Conservation (phyloP, 1,284 basidiomycete species). For the Trametes polyzona region DNA sequence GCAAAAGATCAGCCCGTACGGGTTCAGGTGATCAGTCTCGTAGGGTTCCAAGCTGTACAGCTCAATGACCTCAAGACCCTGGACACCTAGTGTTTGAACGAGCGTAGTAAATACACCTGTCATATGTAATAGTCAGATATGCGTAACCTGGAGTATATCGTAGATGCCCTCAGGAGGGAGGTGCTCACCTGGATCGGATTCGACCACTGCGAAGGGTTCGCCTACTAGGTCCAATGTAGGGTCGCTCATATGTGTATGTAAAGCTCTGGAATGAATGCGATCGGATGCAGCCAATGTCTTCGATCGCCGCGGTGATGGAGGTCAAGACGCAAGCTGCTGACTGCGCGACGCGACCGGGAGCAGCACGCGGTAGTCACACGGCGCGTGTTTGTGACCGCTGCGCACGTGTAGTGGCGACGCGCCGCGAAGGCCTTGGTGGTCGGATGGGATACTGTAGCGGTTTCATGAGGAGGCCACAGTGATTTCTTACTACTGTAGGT, state of each 20-base stretch:
- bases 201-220: slow-evolving; percentile 61
- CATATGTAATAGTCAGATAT: too few relatives aligned
- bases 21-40: slow-evolving; percentile 58
- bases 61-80: slow-evolving; percentile 56
- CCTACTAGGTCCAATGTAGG: slow-evolving; percentile 50
- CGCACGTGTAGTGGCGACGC: neutral
- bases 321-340: neutral
- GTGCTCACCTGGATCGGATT: slow-evolving; percentile 59
- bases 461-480: too few relatives aligned
- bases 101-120: slow-evolving; percentile 62
- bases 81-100: slow-evolving; percentile 54
- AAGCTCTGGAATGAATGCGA: neutral
- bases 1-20: slow-evolving; percentile 60
- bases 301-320: neutral
- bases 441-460: neutral
- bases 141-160: neutral
- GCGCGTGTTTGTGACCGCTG: neutral
- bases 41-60: slow-evolving; percentile 64
- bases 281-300: neutral
- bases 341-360: neutral
- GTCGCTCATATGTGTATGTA: neutral
- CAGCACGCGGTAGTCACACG: neutral
- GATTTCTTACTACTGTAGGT: too few relatives aligned
- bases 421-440: too few relatives aligned
- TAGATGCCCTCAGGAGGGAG: neutral